Base-by-base conservation (phyloP, 208 protist genomes). In the Crithidia fasciculata region DNA sequence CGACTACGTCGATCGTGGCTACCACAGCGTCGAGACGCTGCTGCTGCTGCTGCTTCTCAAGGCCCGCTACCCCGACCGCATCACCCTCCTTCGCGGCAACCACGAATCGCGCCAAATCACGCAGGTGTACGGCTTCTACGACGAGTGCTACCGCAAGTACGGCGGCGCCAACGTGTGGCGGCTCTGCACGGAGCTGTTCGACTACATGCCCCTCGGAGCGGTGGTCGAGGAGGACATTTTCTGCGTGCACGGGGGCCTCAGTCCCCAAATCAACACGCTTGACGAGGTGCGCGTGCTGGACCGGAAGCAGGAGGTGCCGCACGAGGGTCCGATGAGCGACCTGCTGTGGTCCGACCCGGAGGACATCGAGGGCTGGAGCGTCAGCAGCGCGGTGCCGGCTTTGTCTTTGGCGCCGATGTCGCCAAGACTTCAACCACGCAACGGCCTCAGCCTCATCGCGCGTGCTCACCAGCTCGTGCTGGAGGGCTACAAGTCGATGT, bases 101-200 rank as follows among this genome's bases (percentile, higher is more conserved):
- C 98, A 99, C 82, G 98, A 99, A 83, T 99, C 97, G 59, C 83
- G 97, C 13, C 97, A 99, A 72, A 89, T 99, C 13, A 98, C 96
- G 45, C 97, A 98, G 69, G 98, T 99, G 58, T 99, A 99, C 76
- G 98, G 97, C 45, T 99, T 99, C 80, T 98, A 99, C 83, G 83
- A 96, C 67, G 98, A 99, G 84, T 99, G 97, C 77, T 94, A 95
- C 72, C 92, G 94, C 78, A 98, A 98, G 82, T 98, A 97, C 78
- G 84, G 87, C 39, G 85, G 89, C 54, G 80, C 91, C 53, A 96
- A 80, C 96, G 88, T 97, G 50, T 98, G 94, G 90, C 83, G 94
- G 2, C 75, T 87, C 18, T 95, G 97, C 58, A 97, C 95, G 71
- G 85, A 89, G 63, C 81, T 92, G 54, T 99, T 99, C 69, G 94